Evolutionary conservation across 176 grass and related monocot genomes (phyloP), one percentile per base, ranked within the genome.

Genomic region (Musa itinerans): DNA sequence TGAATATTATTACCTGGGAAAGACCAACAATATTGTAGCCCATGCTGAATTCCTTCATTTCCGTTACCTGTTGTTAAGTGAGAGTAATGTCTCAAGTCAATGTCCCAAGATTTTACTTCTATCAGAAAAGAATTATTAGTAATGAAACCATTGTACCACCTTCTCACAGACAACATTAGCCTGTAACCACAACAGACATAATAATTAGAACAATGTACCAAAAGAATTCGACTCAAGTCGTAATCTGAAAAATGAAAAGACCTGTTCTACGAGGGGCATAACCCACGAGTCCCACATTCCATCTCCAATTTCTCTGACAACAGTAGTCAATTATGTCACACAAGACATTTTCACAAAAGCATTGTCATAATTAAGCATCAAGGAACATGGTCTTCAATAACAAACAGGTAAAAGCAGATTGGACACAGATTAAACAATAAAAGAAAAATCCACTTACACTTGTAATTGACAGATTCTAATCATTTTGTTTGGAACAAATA

Each of bases 21-120:
- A 97, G 88, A 62, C 90, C 93, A 77, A 97, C 54, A 55, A 97
- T 90, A 75, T 73, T 97, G 89, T 90, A 97, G 78, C 93, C 93
- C 80, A 82, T 68, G 6, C 78, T 83, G 13, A 97, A 83, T 68
- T 92, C 90, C 82, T 90, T 57, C 93, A 90, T 97, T 79, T 83
- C 71, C 82, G 92, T 93, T 63, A 97, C 93, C 93, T 93, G 84
- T 43, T 5, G 34, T 76, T 80, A 89, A 86, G 85, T 49, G 48
- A 89, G 75, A 79, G 66, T 81, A 61, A 54, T 83, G 63, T 64
- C 10, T 21, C 43, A 83, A 63, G 61, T 69, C 79, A 63, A 75
- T 52, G 3, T 49, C 16, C 11, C 62, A 66, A 78, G 58, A 65
- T 89, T 19, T 16, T 8, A 24, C 50, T 53, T 74, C 70, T 75